Conservation (phyloP, 345 rosid genomes). For the Trapa bicornis region DNA sequence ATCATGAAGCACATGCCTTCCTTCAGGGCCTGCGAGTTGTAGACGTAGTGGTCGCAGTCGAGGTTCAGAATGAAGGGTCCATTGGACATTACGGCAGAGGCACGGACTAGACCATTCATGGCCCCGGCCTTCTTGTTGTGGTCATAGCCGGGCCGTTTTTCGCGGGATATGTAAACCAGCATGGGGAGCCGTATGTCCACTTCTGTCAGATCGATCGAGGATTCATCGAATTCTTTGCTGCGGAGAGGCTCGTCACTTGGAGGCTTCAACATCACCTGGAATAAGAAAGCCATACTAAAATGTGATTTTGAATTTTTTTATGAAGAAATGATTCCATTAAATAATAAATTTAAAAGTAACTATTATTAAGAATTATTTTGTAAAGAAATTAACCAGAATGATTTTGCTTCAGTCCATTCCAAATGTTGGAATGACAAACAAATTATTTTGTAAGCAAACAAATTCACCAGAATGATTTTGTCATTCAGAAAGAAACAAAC, state of each 20-base stretch:
- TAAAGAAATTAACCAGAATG: too few species aligned
- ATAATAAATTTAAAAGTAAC: too few species aligned
- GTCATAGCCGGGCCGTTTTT: conserved; percentile 19
- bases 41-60: conserved; percentile 19
- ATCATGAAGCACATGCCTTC: conserved; percentile 23
- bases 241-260: conserved; percentile 13
- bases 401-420: too few species aligned
- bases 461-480: background rate
- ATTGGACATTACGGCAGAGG: conserved; percentile 19
- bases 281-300: background rate
- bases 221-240: conserved; percentile 8
- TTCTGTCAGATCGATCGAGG: conserved; percentile 11
- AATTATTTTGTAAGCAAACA: background rate
- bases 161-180: conserved; percentile 21
- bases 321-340: too few species aligned
- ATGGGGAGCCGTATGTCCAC: conserved; percentile 19
- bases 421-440: too few species aligned
- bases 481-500: background rate
- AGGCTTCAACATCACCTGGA: conserved; percentile 19
- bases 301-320: too few species aligned
- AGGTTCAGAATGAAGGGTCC: conserved; percentile 19
- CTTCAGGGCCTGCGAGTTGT: conserved; percentile 21
- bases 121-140: conserved; percentile 27
- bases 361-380: too few species aligned
- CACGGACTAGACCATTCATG: conserved; percentile 22